These are phyloP conservation scores for Polyplosphaeria fusca DNA, from an alignment of 495 filamentous ascomycete genomes.

Conservation along the genomic window DNA sequence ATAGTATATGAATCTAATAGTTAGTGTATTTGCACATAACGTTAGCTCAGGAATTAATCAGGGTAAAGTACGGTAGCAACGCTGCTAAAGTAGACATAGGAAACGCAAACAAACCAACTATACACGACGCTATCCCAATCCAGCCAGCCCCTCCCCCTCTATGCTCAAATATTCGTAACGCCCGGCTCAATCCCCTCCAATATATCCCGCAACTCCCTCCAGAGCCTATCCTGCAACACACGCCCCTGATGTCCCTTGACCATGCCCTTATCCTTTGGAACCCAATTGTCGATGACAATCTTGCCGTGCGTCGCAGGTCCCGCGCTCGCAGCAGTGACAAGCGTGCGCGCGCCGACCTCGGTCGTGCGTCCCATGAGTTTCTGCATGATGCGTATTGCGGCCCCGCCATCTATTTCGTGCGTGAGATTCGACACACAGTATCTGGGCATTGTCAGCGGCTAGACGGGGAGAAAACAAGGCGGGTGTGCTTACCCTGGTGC, in stretches of 20 bases:
- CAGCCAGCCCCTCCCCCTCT: too few relatives aligned
- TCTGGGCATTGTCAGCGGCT: neutral
- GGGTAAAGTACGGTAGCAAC: too few relatives aligned
- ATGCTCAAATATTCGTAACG: too few relatives aligned
- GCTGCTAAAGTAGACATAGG: too few relatives aligned
- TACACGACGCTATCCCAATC: too few relatives aligned
- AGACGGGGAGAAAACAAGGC: neutral
- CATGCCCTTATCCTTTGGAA: slow-evolving; percentile 1
- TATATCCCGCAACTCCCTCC: slow-evolving; percentile 33
- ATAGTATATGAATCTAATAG: too few relatives aligned
- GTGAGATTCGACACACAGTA: slow-evolving; percentile 39
- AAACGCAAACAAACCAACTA: too few relatives aligned
- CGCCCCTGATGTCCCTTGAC: neutral
- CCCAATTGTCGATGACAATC: slow-evolving; percentile 33
- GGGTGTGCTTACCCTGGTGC: slow-evolving; percentile 34
- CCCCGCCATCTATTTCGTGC: slow-evolving; percentile 15
- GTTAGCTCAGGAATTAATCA: too few relatives aligned
- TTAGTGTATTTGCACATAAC: too few relatives aligned
- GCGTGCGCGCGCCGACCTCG: slow-evolving; percentile 43
- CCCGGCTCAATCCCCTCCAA: slow-evolving; percentile 36
- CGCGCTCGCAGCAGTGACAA: slow-evolving; percentile 39
- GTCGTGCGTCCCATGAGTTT: slow-evolving; percentile 34
- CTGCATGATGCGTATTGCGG: neutral
- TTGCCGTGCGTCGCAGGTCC: slow-evolving; percentile 41
- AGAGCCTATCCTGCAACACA: slow-evolving; percentile 25